These are phyloP conservation scores for Rozella allomycis DNA, from an alignment of 371 early-diverging fungal genomes.

Conservation along the genomic window DNA sequence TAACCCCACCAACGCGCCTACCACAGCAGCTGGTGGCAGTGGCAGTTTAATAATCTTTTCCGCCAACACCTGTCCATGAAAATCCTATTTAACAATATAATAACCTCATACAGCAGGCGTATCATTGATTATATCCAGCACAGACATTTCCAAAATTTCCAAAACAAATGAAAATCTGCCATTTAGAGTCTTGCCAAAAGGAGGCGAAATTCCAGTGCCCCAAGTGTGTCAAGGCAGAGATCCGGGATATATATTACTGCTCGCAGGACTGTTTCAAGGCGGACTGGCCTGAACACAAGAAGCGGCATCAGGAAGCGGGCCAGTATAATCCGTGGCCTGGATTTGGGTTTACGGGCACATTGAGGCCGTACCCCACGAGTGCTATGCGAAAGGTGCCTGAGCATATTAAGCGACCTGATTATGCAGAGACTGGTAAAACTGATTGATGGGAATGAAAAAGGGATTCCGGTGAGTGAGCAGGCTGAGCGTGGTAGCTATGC, in stretches of 20 bases:
- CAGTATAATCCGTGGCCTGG: constrained; percentile 58
- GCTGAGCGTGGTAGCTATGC: constrained; percentile 27
- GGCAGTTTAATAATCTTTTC: too few relatives aligned
- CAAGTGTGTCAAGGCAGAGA: constrained; percentile 52
- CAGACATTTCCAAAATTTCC: too few relatives aligned
- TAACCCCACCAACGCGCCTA: too few relatives aligned
- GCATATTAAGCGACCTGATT: constrained; percentile 57
- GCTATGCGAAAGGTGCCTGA: constrained; percentile 47
- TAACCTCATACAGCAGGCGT: too few relatives aligned
- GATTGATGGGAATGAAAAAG: constrained; percentile 3
- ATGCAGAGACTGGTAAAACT: constrained; percentile 23
- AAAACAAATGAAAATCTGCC: neutral
- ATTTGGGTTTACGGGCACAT: constrained; percentile 50
- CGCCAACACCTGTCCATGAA: too few relatives aligned
- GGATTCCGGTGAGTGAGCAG: constrained; percentile 46
- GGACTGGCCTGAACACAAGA: constrained; percentile 43
- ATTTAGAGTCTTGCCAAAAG: constrained; percentile 33
- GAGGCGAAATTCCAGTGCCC: constrained; percentile 63
- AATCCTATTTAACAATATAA: too few relatives aligned
- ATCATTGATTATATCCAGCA: too few relatives aligned
- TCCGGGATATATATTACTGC: constrained; percentile 51
- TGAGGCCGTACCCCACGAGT: constrained; percentile 73
- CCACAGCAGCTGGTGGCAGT: too few relatives aligned
- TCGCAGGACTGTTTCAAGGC: constrained; percentile 69
- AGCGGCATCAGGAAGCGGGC: constrained; percentile 7